Conservation (phyloP, 257 asterid species). For the Solanum bukasovii region DNA sequence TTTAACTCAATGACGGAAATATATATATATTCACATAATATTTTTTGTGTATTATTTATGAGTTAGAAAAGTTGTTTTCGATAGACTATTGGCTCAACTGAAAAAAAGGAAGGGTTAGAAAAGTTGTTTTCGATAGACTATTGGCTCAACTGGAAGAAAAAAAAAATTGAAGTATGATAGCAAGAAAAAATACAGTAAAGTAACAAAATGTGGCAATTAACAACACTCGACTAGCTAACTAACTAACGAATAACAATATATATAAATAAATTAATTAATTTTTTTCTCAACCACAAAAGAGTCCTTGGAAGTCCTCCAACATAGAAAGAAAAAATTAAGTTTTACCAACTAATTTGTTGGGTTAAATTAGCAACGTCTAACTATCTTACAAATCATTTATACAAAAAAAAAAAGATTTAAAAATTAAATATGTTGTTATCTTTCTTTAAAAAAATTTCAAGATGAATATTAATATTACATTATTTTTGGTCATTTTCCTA, state of each 20-base stretch:
- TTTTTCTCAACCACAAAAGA: conserved; percentile 1
- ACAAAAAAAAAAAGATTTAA: too few species aligned
- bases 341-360: not conserved
- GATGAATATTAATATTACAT: conserved; percentile 3
- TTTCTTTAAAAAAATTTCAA: not conserved
- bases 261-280: not conserved
- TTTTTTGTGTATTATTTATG: too few species aligned
- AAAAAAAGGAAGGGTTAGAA: too few species aligned
- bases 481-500: conserved; percentile 5
- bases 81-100: too few species aligned
- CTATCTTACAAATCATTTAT: not conserved
- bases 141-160: not conserved
- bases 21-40: too few species aligned
- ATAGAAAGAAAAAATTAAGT: not conserved
- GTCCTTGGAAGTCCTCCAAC: conserved; percentile 14
- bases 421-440: not conserved
- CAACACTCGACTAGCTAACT: not conserved
- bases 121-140: too few species aligned
- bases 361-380: not conserved
- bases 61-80: too few species aligned
- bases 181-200: not conserved
- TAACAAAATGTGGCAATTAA: not conserved
- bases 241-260: not conserved
- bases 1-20: too few species aligned
- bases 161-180: not conserved